Evolutionary conservation across 192 early-diverging fungal species (phyloP).

Genomic region (Gonapodya sp.): DNA sequence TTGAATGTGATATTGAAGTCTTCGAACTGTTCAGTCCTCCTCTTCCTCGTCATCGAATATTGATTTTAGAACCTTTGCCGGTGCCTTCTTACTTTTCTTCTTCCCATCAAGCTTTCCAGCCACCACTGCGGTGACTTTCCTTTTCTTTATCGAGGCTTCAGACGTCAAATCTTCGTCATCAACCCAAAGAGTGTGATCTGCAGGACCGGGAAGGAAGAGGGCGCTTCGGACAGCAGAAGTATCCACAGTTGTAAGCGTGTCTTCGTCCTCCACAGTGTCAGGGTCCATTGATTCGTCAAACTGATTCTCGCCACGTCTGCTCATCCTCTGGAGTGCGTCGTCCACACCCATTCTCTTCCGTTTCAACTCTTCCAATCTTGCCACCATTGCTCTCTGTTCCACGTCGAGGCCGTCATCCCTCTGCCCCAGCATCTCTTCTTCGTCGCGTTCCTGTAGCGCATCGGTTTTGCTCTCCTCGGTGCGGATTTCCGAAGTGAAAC

Average conservation of each 20-base stretch:
- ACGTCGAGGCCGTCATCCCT: neutral
- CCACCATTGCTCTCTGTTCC: neutral
- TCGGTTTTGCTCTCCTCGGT: neutral
- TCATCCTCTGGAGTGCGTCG: neutral
- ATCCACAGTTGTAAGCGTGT: neutral
- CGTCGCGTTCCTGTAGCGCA: neutral
- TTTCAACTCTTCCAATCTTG: neutral
- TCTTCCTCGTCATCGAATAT: neutral
- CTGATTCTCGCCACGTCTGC: neutral
- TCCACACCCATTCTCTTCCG: neutral
- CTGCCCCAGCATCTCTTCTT: neutral
- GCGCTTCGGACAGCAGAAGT: neutral
- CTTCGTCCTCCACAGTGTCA: neutral
- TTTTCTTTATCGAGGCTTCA: neutral
- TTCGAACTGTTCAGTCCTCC: too few species aligned
- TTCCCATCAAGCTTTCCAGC: neutral
- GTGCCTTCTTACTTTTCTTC: neutral
- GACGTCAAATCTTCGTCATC: too few species aligned
- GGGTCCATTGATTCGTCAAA: neutral
- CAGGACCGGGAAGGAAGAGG: neutral
- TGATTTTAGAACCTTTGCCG: neutral
- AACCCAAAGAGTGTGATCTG: neutral
- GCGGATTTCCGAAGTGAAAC: neutral
- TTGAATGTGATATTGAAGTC: too few species aligned
- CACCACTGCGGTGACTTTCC: neutral